Evolutionary conservation across 2,329 filamentous ascomycete species (phyloP).

Genomic region (Fusarium staphyleae): DNA sequence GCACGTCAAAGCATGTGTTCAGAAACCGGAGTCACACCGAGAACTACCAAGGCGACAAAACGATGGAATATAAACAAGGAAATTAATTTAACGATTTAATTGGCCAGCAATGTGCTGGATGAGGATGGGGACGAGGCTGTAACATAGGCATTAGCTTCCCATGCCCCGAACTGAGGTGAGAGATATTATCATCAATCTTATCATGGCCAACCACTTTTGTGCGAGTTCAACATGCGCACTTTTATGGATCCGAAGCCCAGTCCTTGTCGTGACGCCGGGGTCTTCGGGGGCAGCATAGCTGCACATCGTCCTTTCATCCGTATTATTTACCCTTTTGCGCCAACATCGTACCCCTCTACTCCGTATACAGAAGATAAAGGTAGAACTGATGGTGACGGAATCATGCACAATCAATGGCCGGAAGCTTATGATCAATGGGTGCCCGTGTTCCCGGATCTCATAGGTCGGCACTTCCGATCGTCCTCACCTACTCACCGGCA

Average conservation of each 20-base stretch:
- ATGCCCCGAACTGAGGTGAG: slow-evolving; percentile 24
- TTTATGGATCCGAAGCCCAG: slow-evolving; percentile 14
- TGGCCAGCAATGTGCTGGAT: slow-evolving; percentile 8
- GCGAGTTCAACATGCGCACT: too few relatives aligned
- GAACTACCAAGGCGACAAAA: background rate
- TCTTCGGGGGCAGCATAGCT: background rate
- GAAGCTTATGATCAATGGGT: slow-evolving; percentile 7
- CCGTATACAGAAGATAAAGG: too few relatives aligned
- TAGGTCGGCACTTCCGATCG: slow-evolving; percentile 20
- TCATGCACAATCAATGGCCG: slow-evolving; percentile 4
- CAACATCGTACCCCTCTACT: background rate
- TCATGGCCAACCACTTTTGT: slow-evolving; percentile 8
- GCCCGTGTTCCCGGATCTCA: slow-evolving; percentile 8
- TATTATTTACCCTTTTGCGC: background rate
- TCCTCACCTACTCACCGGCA: slow-evolving; percentile 15
- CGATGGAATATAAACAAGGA: slow-evolving; percentile 4
- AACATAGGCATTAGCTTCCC: slow-evolving; percentile 26
- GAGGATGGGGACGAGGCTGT: slow-evolving; percentile 6
- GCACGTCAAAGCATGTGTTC: slow-evolving; percentile 2
- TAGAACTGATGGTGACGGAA: slow-evolving; percentile 3
- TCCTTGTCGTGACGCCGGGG: slow-evolving; percentile 13
- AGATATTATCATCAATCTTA: slow-evolving; percentile 14
- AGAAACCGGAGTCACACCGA: slow-evolving; percentile 35
- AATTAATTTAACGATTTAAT: background rate
- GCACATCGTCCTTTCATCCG: slow-evolving; percentile 1